phyloP scores from a whole-genome alignment of 441 rosid species.

The Erodium trifolium region DNA sequence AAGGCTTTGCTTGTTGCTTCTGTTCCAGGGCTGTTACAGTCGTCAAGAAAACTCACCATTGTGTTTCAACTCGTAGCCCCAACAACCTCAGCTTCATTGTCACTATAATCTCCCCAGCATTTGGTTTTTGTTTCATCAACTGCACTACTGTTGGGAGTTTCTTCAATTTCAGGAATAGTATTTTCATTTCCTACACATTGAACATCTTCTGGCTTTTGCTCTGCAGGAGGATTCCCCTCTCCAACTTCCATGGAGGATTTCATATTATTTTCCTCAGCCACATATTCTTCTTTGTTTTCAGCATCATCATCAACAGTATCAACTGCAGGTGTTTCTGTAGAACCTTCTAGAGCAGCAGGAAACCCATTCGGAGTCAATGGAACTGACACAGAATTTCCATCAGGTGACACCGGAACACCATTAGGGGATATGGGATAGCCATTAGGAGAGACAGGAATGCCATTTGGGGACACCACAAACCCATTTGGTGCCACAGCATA shows the following conservation, averaged over 20 bases:
- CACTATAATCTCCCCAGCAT: constrained; percentile 84
- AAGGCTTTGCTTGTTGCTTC: constrained; percentile 11
- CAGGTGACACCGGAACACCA: constrained; percentile 36
- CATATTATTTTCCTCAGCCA: constrained; percentile 29
- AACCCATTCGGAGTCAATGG: constrained; percentile 44
- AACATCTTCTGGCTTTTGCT: constrained; percentile 26
- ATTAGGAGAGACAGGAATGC: constrained; percentile 41
- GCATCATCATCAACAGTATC: constrained; percentile 28
- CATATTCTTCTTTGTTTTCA: constrained; percentile 38
- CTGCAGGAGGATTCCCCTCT: constrained; percentile 30
- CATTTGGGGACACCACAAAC: constrained; percentile 43
- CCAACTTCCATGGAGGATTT: constrained; percentile 29
- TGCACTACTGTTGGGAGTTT: constrained; percentile 24
- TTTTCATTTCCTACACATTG: constrained; percentile 22
- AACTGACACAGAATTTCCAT: constrained; percentile 40
- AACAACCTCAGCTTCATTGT: constrained; percentile 56
- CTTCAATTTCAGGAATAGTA: constrained; percentile 28
- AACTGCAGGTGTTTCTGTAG: constrained; percentile 33
- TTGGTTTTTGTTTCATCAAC: constrained; percentile 44
- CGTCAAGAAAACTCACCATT: constrained; percentile 11
- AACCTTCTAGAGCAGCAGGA: constrained; percentile 27
- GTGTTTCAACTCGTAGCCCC: constrained; percentile 56
- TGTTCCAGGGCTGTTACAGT: constrained; percentile 15
- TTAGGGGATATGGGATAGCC: constrained; percentile 42
- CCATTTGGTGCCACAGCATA: constrained; percentile 67